Evolutionary conservation across 495 filamentous ascomycete species (phyloP), one percentile per base, ranked within the genome.

Genomic region (Saxispiralis lemnorum): DNA sequence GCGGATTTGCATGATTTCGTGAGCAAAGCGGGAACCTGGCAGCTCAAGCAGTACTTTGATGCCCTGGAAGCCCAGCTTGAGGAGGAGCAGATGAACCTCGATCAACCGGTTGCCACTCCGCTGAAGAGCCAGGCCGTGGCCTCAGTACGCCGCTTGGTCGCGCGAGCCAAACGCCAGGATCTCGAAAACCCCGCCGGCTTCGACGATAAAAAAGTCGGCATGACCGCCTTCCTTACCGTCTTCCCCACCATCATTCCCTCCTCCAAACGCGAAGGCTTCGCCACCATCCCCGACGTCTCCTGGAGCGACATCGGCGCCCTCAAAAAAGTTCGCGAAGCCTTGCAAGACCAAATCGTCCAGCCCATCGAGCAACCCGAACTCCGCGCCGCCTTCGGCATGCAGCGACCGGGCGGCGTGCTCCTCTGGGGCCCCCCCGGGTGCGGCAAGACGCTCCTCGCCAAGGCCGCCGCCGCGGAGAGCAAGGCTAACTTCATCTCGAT

Each of bases 351-450:
- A 19, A 92, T 97, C 52, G 84, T 96, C 19, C 81, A 92, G 38
- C 92, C 89, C 1, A 97, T 97, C 64, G 78, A 76, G 46, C 64
- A 77, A 35, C 89, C 89, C 0, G 81, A 85, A 31, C 69, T 79
- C 20, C 96, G 88, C 59, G 69, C 69, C 18, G 66, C 68, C 17
- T 78, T 93, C 14, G 89, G 89, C 54, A 84, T 96, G 56, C 79
- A 79, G 14, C 79, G 84, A 0, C 85, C 89, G 0, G 82, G 84
- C 0, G 92, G 92, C 21, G 82, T 96, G 12, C 72, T 97, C 10
- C 79, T 97, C 45, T 96, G 89, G 87, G 89, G 89, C 12, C 89
- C 89, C 0, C 89, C 89, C 2, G 89, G 89, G 24, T 97, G 89
- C 62, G 89, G 89, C 49, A 97, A 97, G 59, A 97, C 89, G 0